phyloP scores from a whole-genome alignment of 768 basidiomycete genomes.

The Suillus cothurnatus region DNA sequence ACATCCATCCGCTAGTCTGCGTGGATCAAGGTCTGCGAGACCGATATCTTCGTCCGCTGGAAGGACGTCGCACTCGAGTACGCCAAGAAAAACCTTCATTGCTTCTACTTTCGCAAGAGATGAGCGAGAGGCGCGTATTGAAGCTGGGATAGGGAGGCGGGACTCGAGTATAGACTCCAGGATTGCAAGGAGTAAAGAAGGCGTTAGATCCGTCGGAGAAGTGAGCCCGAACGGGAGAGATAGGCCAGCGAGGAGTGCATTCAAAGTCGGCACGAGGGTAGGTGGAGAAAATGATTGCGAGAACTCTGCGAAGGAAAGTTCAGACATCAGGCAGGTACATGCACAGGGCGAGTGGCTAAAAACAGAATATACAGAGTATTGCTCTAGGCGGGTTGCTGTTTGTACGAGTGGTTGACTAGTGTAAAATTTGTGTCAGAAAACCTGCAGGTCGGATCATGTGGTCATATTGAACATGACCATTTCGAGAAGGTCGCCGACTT shows the following conservation, averaged over 20 bases:
- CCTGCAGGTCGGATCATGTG: neutral
- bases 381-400: neutral
- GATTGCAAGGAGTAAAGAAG: slow-evolving; percentile 69
- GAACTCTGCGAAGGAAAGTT: slow-evolving; percentile 10
- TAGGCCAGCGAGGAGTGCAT: slow-evolving; percentile 47
- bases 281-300: slow-evolving; percentile 12
- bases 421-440: neutral
- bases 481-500: neutral
- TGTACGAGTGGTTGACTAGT: neutral
- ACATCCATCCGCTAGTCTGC: slow-evolving; percentile 61
- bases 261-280: slow-evolving; percentile 36
- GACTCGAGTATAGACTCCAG: slow-evolving; percentile 60
- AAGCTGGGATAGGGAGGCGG: slow-evolving; percentile 50
- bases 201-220: slow-evolving; percentile 65
- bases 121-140: slow-evolving; percentile 40
- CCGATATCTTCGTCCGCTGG: slow-evolving; percentile 61
- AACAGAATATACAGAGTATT: neutral
- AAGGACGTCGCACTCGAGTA: slow-evolving; percentile 68
- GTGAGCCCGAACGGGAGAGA: slow-evolving; percentile 48
- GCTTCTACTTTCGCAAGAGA: slow-evolving; percentile 52
- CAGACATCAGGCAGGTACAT: slow-evolving; percentile 6
- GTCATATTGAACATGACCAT: neutral
- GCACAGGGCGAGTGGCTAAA: neutral
- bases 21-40: slow-evolving; percentile 65
- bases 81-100: slow-evolving; percentile 76